These are phyloP conservation scores for Trametes polyzona DNA, from an alignment of 1,284 basidiomycete genomes.

Conservation along the genomic window DNA sequence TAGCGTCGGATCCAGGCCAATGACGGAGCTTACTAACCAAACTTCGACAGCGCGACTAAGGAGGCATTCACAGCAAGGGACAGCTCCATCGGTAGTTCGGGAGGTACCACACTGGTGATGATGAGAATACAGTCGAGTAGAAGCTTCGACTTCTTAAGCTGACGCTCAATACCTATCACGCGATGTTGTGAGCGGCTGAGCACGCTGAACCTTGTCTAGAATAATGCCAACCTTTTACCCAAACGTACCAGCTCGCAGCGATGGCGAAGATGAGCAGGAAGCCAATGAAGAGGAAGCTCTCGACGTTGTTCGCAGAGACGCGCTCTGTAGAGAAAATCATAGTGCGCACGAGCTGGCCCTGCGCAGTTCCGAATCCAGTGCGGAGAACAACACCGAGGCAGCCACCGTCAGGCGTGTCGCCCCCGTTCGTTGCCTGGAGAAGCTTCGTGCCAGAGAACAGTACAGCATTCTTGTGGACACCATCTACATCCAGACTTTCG, in stretches of 20 bases:
- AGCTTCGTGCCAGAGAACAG: constrained; percentile 96
- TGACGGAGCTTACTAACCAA: constrained; percentile 63
- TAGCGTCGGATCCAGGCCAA: not conserved
- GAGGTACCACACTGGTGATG: constrained; percentile 94
- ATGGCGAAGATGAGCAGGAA: constrained; percentile 96
- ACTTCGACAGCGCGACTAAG: constrained; percentile 91
- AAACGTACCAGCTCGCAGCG: constrained; percentile 95
- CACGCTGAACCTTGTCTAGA: not conserved
- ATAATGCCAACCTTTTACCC: constrained; percentile 78
- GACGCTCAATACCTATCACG: constrained; percentile 76
- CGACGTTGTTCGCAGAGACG: constrained; percentile 91
- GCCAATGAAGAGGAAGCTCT: constrained; percentile 94
- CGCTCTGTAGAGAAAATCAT: constrained; percentile 98
- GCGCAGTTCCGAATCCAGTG: constrained; percentile 96
- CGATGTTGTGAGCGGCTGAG: not conserved
- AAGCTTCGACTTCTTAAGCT: constrained; percentile 91
- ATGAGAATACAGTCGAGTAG: constrained; percentile 93
- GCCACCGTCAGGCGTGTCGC: constrained; percentile 83
- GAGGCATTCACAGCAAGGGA: constrained; percentile 94
- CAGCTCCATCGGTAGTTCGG: constrained; percentile 95
- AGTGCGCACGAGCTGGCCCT: constrained; percentile 93
- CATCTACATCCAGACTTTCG: constrained; percentile 84
- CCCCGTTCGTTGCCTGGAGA: constrained; percentile 74
- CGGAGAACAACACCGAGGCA: constrained; percentile 90
- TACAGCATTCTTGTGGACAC: constrained; percentile 84